Evolutionary conservation across 768 basidiomycete genomes (phyloP), one percentile per base, ranked within the genome.

Genomic region (Gloeopeniophorella convolvens): DNA sequence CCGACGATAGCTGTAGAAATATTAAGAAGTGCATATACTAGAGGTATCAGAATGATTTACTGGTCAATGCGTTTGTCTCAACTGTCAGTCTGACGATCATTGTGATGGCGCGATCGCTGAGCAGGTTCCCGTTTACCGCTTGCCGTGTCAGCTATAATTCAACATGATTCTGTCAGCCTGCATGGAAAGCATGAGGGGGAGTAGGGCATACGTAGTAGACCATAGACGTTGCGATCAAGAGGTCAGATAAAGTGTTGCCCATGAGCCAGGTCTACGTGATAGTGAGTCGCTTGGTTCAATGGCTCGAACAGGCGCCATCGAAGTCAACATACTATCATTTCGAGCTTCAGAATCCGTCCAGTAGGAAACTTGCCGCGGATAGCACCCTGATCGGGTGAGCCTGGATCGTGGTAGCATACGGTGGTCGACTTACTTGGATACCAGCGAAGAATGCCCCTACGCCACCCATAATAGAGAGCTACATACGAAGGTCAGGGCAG

Each of bases 181-280:
- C n/a, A n/a, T n/a, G n/a, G n/a, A n/a, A n/a, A n/a, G n/a, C n/a
- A n/a, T n/a, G n/a, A n/a, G n/a, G n/a, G n/a, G n/a, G n/a, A n/a
- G n/a, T n/a, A n/a, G n/a, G n/a, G n/a, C n/a, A n/a, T n/a, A 52
- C 51, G 40, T 39, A 16, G 26, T 35, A 42, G 21, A 52, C n/a
- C 51, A 52, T 47, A 0, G 27, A 3, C 18, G 26, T 5, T 1
- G 16, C 9, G 21, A 52, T 52, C 7, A 47, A 6, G 7, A 15
- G 10, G 40, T 52, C 45, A 10, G 51, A 11, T 27, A 26, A 12
- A 1, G 33, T n/a, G 23, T 15, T 47, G 34, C 39, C 45, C 3
- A 12, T 15, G 4, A 42, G 32, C 39, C 39, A 52, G 2, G 40
- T 42, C 51, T 52, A 7, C 3, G 27, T 15, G 5, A n/a, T 41